Evolutionary conservation across 139 green algal species (phyloP), one percentile per base, ranked within the genome.

Genomic region (Micractinium sp.): DNA sequence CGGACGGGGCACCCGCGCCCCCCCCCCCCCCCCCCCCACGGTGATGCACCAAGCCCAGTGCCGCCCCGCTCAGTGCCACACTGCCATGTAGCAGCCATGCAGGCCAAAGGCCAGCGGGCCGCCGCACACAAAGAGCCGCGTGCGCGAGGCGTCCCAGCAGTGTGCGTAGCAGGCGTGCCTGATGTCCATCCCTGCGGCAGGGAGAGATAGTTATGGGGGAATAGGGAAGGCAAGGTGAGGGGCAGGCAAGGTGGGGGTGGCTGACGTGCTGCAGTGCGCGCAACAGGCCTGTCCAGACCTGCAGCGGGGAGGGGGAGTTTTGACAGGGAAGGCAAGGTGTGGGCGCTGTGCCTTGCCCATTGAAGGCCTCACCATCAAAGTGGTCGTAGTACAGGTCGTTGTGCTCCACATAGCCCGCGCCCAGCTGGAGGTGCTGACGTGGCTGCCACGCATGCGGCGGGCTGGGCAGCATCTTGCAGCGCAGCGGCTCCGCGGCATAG

Each of bases 41-140:
- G n/a, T n/a, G n/a, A 56, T 9, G 47, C 47, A 56, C 47, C 47
- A 56, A 56, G 47, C 47, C 47, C 47, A 56, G 5, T 16, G 47
- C 9, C 9, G 47, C 63, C 33, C 36, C 0, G 74, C 36, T 87
- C 85, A 96, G 41, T 93, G 61, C 93, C 93, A 96, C 22, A 96
- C 35, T 0, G 85, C 90, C 73, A 95, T 89, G 86, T 96, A 96
- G 86, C 90, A 89, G 74, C 94, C 94, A 4, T 60, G 31, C 1
- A 96, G 90, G 31, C 94, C 94, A 82, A 88, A 95, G 16, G 94
- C 89, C 22, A 96, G 90, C 0, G 94, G 94, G 7, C 94, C 94
- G 15, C 94, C 94, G 79, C 89, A 90, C 15, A 76, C 82, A n/a
- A 96, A 93, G 23, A 96, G 86, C 19, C 92, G 85, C 13, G 91